Evolutionary conservation across 306 rosid genomes (phyloP).

Genomic region (Fragaria nilgerrensis): DNA sequence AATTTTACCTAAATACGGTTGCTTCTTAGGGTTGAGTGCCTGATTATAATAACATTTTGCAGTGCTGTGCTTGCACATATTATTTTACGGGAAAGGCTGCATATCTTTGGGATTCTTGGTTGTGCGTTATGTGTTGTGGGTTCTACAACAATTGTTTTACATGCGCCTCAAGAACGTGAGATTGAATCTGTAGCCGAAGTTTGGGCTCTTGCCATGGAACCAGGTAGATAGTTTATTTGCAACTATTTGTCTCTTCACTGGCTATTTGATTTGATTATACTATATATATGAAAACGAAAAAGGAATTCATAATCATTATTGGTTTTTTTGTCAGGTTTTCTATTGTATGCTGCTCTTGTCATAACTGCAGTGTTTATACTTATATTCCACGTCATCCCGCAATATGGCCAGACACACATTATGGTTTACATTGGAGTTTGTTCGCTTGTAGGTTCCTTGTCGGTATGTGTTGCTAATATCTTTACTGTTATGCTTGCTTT

Average conservation of each 20-base stretch:
- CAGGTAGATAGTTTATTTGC: slow-evolving; percentile 51
- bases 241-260: slow-evolving; percentile 2
- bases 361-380: slow-evolving; percentile 72
- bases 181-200: slow-evolving; percentile 91
- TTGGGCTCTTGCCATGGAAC: slow-evolving; percentile 99
- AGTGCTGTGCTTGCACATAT: slow-evolving; percentile 98
- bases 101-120: slow-evolving; percentile 94
- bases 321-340: slow-evolving; percentile 64
- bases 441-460: slow-evolving; percentile 95
- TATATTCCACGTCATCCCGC: slow-evolving; percentile 77
- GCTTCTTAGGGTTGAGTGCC: slow-evolving; percentile 32
- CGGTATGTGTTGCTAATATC: slow-evolving; percentile 59
- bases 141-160: slow-evolving; percentile 92
- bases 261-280: slow-evolving; percentile 6
- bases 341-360: slow-evolving; percentile 76
- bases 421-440: slow-evolving; percentile 98
- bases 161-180: slow-evolving; percentile 93
- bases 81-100: slow-evolving; percentile 85
- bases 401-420: slow-evolving; percentile 96
- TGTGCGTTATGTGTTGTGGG: slow-evolving; percentile 97
- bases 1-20: slow-evolving; percentile 19
- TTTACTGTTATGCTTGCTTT: slow-evolving; percentile 19
- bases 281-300: not conserved
- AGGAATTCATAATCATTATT: not conserved
- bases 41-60: slow-evolving; percentile 50